Conservation (phyloP, 179 eudicot species). For the Silene coronaria region DNA sequence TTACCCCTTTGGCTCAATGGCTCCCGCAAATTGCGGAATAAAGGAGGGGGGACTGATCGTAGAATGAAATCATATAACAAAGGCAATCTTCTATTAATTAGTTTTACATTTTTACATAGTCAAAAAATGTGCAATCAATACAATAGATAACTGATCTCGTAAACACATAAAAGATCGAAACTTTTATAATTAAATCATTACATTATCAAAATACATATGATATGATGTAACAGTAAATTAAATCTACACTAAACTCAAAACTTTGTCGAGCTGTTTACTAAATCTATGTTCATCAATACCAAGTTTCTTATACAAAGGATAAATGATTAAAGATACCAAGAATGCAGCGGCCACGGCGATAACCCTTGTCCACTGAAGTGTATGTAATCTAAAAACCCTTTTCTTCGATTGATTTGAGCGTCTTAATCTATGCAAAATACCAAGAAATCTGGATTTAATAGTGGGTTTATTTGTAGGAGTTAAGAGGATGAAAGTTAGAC, state of each 20-base stretch:
- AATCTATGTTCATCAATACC: slow-evolving; percentile 5
- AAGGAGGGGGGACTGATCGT: too few species aligned
- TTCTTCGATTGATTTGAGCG: slow-evolving; percentile 2
- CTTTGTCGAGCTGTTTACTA: neutral
- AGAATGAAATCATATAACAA: too few species aligned
- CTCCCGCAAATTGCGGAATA: too few species aligned
- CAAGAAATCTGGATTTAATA: slow-evolving; percentile 16
- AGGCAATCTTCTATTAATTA: too few species aligned
- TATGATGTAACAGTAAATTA: neutral
- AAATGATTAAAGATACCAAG: slow-evolving; percentile 11
- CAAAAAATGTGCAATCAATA: too few species aligned
- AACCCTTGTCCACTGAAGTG: neutral
- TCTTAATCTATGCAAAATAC: slow-evolving; percentile 13
- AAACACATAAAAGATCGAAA: too few species aligned
- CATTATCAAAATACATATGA: too few species aligned
- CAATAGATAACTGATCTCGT: too few species aligned
- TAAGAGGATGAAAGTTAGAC: neutral
- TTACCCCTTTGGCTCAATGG: too few species aligned
- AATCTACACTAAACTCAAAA: slow-evolving; percentile 5
- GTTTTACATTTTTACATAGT: too few species aligned
- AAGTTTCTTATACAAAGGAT: neutral
- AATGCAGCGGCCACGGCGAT: slow-evolving; percentile 14
- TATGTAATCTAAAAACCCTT: neutral
- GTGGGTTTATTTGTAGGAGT: slow-evolving; percentile 9
- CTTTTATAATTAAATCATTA: too few species aligned